Evolutionary conservation across 176 grass and related monocot species (phyloP), one percentile per base, ranked within the genome.

Genomic region (Saccharum officinarum): DNA sequence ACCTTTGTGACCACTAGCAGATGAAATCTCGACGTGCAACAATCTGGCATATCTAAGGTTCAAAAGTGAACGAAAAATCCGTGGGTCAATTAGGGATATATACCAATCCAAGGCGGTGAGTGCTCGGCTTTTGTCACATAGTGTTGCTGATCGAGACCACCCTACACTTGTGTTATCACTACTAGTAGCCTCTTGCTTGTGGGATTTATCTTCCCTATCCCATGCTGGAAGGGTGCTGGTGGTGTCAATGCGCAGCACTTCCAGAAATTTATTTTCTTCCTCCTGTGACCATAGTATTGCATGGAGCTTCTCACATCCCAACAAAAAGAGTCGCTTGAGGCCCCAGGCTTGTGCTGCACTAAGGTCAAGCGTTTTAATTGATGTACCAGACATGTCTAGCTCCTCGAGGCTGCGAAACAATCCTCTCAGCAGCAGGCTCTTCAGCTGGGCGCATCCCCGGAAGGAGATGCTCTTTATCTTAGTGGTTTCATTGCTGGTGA

Each of bases 21-120:
- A 50, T 50, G 47, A 59, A 33, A 85, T 77, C 16, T 1, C 7
- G 0, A 55, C 18, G 6, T 55, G 52, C 2, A 55, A 8, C 18
- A 1, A 0, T 0, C 8, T 22, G 0, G 0, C 0, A 8, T 20
- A 18, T 0, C 6, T 55, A 0, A 55, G 0, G 6, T 0, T 2
- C 20, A 9, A 0, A 57, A 57, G 54, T 22, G 83, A 85, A 2
- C 38, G 18, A 25, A 86, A 2, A 13, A 86, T 18, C 50, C 66
- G 25, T 26, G n/a, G 9, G 26, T 26, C 59, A n/a, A 9, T 62
- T 12, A 62, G 0, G 0, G 1, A 62, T 14, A 46, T 57, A 57
- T 57, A 57, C 2, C 6, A 57, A 57, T 55, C 52, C 1, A 16
- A 52, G 49, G 7, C 16, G 49, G 18, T 52, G 6, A 22, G 0